Conservation (phyloP, 2,329 filamentous ascomycete species). For the Alternaria conjuncta region DNA sequence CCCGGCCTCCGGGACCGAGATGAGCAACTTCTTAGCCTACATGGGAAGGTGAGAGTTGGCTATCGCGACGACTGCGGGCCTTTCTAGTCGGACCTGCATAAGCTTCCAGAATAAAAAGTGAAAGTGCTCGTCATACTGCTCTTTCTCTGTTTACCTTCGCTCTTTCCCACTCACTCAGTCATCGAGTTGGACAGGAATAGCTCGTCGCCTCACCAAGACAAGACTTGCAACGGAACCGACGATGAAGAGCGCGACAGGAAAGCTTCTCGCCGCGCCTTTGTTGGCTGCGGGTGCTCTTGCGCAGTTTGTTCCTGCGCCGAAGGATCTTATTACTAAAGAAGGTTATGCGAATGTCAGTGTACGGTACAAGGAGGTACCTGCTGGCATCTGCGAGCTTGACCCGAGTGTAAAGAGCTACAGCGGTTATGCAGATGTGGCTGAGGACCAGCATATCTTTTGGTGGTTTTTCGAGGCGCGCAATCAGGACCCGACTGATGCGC, state of each 20-base stretch:
- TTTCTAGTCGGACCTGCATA: background rate
- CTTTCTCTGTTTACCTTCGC: background rate
- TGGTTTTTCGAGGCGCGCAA: conserved; percentile 64
- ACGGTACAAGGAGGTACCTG: conserved; percentile 63
- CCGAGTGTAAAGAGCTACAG: conserved; percentile 63
- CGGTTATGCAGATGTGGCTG: conserved; percentile 61
- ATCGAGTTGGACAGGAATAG: background rate
- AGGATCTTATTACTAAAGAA: conserved; percentile 51
- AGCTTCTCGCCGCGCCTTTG: conserved; percentile 21
- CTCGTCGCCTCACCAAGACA: background rate
- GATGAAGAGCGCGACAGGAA: conserved; percentile 16
- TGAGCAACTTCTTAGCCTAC: conserved; percentile 9
- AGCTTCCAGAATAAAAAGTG: background rate
- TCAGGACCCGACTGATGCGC: conserved; percentile 57
- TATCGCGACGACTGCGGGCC: background rate
- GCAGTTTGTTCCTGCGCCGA: conserved; percentile 56
- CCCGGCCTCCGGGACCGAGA: conserved; percentile 5
- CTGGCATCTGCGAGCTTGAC: conserved; percentile 63
- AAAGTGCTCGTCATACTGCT: background rate
- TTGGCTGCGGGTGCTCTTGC: conserved; percentile 28
- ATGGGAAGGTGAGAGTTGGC: conserved; percentile 7
- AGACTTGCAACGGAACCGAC: background rate
- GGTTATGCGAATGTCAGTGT: conserved; percentile 59
- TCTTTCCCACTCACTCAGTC: background rate
- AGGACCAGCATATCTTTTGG: conserved; percentile 63